A percentile compares a stretch with the other conserved stretches of the same genome.
Conservation (phyloP, 257 asterid species). For the Buddleja alternifolia region DNA sequence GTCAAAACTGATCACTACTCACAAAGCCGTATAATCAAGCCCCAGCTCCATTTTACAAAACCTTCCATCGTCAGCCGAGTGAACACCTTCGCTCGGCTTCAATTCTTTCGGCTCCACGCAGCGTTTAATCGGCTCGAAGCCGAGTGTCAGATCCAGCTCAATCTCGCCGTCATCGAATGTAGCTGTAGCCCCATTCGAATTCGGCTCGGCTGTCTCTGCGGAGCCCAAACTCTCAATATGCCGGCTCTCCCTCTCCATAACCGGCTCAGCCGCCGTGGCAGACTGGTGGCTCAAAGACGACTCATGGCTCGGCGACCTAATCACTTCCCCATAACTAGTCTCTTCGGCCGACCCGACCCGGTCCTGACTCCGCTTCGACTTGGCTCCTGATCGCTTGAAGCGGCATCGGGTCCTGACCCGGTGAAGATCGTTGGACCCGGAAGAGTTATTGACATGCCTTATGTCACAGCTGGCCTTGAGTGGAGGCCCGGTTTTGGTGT, state of each 20-base stretch:
- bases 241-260: conserved; percentile 33
- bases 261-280: conserved; percentile 40
- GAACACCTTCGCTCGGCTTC: conserved; percentile 25
- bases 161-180: conserved; percentile 36
- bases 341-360: conserved; percentile 33
- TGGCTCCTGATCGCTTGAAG: conserved; percentile 53
- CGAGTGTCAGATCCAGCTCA: conserved; percentile 71
- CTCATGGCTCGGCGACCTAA: conserved; percentile 69
- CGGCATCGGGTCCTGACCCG: conserved; percentile 62
- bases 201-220: conserved; percentile 36
- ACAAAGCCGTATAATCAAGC: conserved; percentile 44
- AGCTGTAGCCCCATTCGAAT: too few species aligned
- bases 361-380: conserved; percentile 33
- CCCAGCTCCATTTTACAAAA: conserved; percentile 62
- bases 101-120: conserved; percentile 33
- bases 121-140: conserved; percentile 49
- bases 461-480: conserved; percentile 55
- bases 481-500: conserved; percentile 57
- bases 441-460: conserved; percentile 48
- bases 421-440: conserved; percentile 42
- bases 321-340: conserved; percentile 35
- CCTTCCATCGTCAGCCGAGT: conserved; percentile 28
- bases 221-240: conserved; percentile 42
- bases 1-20: conserved; percentile 44
- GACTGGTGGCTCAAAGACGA: conserved; percentile 82